Evolutionary conservation across 2,329 filamentous ascomycete species (phyloP).

Genomic region (Geosmithia morbida): DNA sequence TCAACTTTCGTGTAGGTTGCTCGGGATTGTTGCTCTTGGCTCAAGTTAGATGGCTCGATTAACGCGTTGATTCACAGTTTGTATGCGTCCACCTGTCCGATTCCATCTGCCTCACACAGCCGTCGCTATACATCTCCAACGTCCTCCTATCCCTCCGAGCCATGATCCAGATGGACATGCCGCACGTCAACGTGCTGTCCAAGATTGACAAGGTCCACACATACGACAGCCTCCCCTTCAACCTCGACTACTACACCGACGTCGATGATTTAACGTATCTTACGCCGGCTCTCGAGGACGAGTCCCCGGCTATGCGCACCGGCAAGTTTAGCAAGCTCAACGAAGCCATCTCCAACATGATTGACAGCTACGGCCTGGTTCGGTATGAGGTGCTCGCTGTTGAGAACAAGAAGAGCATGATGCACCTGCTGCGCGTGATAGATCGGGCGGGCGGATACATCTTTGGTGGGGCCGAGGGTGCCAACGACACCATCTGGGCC

Average conservation of each 20-base stretch:
- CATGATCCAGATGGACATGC: constrained; percentile 97
- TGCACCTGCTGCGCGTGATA: constrained; percentile 75
- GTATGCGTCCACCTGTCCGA: constrained; percentile 90
- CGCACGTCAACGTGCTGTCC: constrained; percentile 88
- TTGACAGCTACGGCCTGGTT: constrained; percentile 82
- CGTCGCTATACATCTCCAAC: constrained; percentile 89
- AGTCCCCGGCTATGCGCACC: constrained; percentile 54
- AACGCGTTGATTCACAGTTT: constrained; percentile 40
- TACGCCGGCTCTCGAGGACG: constrained; percentile 63
- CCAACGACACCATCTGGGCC: constrained; percentile 95
- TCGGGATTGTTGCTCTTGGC: not conserved
- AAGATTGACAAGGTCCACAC: constrained; percentile 91
- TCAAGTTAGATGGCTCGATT: not conserved
- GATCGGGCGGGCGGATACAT: constrained; percentile 88
- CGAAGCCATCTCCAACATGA: constrained; percentile 69
- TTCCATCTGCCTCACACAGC: constrained; percentile 82
- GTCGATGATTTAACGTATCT: constrained; percentile 85
- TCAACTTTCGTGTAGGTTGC: constrained; percentile 72
- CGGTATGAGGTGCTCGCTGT: constrained; percentile 88
- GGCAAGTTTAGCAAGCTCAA: constrained; percentile 77
- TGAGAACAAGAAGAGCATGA: constrained; percentile 96
- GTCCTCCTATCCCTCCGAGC: constrained; percentile 83
- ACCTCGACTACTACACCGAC: constrained; percentile 94
- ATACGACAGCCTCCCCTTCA: constrained; percentile 82
- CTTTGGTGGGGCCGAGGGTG: constrained; percentile 79